Evolutionary conservation across 176 grass and related monocot genomes (phyloP).

Genomic region (Bromus sterilis): DNA sequence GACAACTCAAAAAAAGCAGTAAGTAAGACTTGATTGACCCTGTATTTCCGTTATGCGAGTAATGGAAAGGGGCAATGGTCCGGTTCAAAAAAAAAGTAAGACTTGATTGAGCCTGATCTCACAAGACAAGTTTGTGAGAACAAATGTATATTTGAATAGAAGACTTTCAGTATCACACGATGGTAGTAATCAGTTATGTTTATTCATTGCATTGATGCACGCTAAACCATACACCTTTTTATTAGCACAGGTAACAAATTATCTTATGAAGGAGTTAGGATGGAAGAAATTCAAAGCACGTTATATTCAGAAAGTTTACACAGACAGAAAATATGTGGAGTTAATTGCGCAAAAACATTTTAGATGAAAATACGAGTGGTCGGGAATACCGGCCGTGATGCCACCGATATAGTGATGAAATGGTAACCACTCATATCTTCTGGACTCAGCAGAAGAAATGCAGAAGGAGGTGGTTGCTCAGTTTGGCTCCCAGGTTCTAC

Average conservation of each 20-base stretch:
- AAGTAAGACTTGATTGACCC: too few relatives aligned
- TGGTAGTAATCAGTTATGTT: neutral
- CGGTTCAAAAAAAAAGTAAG: too few relatives aligned
- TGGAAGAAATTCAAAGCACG: neutral
- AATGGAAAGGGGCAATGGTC: too few relatives aligned
- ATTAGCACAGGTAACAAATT: neutral
- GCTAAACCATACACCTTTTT: neutral
- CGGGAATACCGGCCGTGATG: slow-evolving; percentile 70
- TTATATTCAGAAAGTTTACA: neutral
- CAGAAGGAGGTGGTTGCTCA: slow-evolving; percentile 89
- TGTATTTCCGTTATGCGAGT: too few relatives aligned
- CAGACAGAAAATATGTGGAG: slow-evolving; percentile 1
- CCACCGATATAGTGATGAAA: slow-evolving; percentile 92
- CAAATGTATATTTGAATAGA: neutral
- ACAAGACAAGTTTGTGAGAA: neutral
- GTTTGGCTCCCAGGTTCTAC: slow-evolving; percentile 98
- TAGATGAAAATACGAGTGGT: slow-evolving; percentile 12
- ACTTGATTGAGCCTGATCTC: neutral
- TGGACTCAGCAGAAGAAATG: slow-evolving; percentile 75
- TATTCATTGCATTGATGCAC: neutral
- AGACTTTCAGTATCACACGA: neutral
- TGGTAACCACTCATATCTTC: slow-evolving; percentile 71
- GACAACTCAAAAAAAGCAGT: too few relatives aligned
- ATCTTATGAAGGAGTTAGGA: neutral
- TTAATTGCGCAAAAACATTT: slow-evolving; percentile 8